Percentiles rank a stretch among this genome's conserved stretches.
Evolutionary conservation across 2,329 filamentous ascomycete genomes (phyloP).

Genomic region (Cryphonectria parasitica): DNA sequence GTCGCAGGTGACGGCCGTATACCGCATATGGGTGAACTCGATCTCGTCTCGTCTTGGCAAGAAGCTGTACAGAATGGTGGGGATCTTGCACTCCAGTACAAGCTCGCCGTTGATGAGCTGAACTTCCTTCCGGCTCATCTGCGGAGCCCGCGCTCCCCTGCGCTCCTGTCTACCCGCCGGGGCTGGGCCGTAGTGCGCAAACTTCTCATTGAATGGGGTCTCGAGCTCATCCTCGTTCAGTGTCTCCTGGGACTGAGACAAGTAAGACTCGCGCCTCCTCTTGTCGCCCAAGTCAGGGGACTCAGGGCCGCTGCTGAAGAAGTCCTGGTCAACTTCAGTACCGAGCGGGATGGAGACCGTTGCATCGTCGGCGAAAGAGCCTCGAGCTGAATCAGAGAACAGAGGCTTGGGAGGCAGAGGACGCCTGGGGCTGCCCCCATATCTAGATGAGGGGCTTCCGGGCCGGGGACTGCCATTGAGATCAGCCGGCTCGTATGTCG

Average conservation of each 20-base stretch:
- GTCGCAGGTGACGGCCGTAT: slow-evolving; percentile 97
- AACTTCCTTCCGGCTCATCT: slow-evolving; percentile 92
- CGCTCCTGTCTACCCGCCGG: slow-evolving; percentile 86
- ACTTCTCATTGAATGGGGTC: slow-evolving; percentile 54
- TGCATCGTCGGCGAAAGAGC: slow-evolving; percentile 66
- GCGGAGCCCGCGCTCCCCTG: slow-evolving; percentile 81
- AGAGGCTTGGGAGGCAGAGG: slow-evolving; percentile 88
- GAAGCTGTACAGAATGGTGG: slow-evolving; percentile 97
- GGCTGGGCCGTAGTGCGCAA: slow-evolving; percentile 84
- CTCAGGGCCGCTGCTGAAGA: slow-evolving; percentile 64
- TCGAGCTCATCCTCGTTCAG: slow-evolving; percentile 49
- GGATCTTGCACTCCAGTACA: slow-evolving; percentile 98
- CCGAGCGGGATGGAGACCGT: slow-evolving; percentile 74
- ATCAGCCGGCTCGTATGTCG: slow-evolving; percentile 83
- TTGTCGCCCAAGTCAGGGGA: slow-evolving; percentile 53
- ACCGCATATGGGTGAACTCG: slow-evolving; percentile 98
- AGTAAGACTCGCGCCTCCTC: slow-evolving; percentile 63
- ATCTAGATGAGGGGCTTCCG: slow-evolving; percentile 86
- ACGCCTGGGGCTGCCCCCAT: slow-evolving; percentile 83
- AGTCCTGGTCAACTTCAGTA: slow-evolving; percentile 66
- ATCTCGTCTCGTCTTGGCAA: slow-evolving; percentile 88
- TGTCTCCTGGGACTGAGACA: slow-evolving; percentile 56
- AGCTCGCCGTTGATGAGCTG: slow-evolving; percentile 96
- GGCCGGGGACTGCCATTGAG: slow-evolving; percentile 88
- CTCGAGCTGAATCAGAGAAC: slow-evolving; percentile 64